A percentile compares a stretch with the other conserved stretches of the same genome.
Evolutionary conservation across 2,329 filamentous ascomycete species (phyloP).

Genomic region (Trichoderma polysporum): DNA sequence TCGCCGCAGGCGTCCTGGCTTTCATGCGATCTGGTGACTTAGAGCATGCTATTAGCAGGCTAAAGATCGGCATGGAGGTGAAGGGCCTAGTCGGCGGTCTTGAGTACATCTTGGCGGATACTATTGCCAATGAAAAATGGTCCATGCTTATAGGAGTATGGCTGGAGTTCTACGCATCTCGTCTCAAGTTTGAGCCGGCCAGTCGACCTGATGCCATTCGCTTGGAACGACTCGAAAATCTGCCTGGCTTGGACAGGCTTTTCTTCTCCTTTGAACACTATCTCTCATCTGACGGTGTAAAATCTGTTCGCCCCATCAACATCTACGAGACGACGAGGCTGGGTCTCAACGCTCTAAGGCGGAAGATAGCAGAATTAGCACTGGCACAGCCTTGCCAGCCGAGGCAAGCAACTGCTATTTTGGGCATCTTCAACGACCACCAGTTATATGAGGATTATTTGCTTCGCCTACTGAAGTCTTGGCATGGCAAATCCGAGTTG

Average conservation of each 20-base stretch:
- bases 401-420: slow-evolving; percentile 37
- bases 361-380: slow-evolving; percentile 34
- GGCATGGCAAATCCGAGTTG: slow-evolving; percentile 30
- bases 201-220: slow-evolving; percentile 22
- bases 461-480: slow-evolving; percentile 33
- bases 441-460: slow-evolving; percentile 48
- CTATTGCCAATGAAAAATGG: slow-evolving; percentile 41
- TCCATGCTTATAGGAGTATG: slow-evolving; percentile 37
- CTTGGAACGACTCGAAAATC: slow-evolving; percentile 27
- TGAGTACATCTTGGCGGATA: slow-evolving; percentile 44
- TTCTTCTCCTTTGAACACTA: slow-evolving; percentile 38
- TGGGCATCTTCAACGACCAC: slow-evolving; percentile 41
- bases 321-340: slow-evolving; percentile 25
- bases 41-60: slow-evolving; percentile 41
- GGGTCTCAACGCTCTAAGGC: slow-evolving; percentile 32
- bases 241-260: slow-evolving; percentile 32
- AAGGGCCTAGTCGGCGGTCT: slow-evolving; percentile 40
- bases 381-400: slow-evolving; percentile 37
- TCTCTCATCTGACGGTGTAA: slow-evolving; percentile 30
- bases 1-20: slow-evolving; percentile 43
- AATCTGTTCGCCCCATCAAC: slow-evolving; percentile 28
- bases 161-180: slow-evolving; percentile 34
- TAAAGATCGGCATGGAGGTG: slow-evolving; percentile 39
- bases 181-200: slow-evolving; percentile 18
- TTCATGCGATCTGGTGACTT: slow-evolving; percentile 43